Evolutionary conservation across 208 protist genomes (phyloP).

Genomic region (Herpetomonas tarakana): DNA sequence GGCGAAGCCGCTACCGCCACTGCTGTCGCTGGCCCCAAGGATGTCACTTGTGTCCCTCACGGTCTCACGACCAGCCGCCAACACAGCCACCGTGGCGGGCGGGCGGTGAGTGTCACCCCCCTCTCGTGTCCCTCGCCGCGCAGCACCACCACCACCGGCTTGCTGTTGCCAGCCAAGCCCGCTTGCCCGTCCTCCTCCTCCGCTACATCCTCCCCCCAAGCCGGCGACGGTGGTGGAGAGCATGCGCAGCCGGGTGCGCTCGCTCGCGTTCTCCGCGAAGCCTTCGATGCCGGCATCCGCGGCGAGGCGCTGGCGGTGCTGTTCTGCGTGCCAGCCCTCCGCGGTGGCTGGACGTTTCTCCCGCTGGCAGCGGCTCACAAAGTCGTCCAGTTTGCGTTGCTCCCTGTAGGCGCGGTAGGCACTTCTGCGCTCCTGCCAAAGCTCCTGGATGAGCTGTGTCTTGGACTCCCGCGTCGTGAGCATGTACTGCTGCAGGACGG

Average conservation of each 20-base stretch:
- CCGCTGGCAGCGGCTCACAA: conserved; percentile 7
- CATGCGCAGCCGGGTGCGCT: background rate
- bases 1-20: background rate
- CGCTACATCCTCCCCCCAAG: no score
- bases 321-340: background rate
- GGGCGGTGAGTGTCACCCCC: background rate
- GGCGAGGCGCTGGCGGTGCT: background rate
- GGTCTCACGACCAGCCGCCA: background rate
- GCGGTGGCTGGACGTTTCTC: background rate
- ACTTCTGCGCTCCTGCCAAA: conserved; percentile 35
- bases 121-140: no score
- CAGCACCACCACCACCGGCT: no score
- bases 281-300: background rate
- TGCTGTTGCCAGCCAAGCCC: background rate
- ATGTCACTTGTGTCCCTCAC: background rate
- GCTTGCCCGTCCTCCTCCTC: background rate
- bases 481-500: conserved; percentile 80
- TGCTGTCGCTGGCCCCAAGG: background rate
- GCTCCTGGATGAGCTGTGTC: conserved; percentile 50
- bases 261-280: no score
- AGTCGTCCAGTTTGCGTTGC: conserved; percentile 27
- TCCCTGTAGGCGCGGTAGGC: conserved; percentile 41
- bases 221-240: background rate
- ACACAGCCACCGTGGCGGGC: background rate
- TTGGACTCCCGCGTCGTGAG: conserved; percentile 72